Evolutionary conservation across 345 rosid species (phyloP).

Genomic region (Aethionema arabicum): DNA sequence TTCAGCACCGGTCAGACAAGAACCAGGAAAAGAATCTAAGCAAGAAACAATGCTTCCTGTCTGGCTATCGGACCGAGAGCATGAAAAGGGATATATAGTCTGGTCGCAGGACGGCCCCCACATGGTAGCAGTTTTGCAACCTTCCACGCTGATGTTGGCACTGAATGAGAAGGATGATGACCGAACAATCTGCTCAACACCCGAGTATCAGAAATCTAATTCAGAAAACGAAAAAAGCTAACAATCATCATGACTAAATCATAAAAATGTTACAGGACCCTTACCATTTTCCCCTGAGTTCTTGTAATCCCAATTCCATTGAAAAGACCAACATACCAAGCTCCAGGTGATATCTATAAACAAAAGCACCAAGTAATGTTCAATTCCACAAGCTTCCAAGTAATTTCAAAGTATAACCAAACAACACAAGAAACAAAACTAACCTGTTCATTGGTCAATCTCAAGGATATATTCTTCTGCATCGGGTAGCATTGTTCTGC

Average conservation of each 20-base stretch:
- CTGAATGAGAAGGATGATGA: conserved; percentile 68
- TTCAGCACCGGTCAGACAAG: conserved; percentile 59
- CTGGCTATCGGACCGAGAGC: conserved; percentile 49
- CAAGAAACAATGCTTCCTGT: conserved; percentile 57
- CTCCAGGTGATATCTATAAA: conserved; percentile 81
- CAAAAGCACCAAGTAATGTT: conserved; percentile 12
- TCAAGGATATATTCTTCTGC: conserved; percentile 66
- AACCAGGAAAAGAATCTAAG: conserved; percentile 45
- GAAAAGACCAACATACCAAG: conserved; percentile 87
- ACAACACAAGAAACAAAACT: neutral
- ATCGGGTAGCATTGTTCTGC: conserved; percentile 76
- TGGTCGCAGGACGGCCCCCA: conserved; percentile 90
- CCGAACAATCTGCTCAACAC: conserved; percentile 68
- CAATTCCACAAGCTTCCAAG: neutral
- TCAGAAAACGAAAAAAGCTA: neutral
- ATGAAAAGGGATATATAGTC: conserved; percentile 65
- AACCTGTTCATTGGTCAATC: conserved; percentile 87
- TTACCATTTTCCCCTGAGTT: conserved; percentile 92
- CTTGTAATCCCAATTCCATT: conserved; percentile 84
- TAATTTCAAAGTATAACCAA: neutral
- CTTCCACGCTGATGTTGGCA: conserved; percentile 82
- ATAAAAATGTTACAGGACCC: neutral
- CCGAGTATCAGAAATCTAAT: conserved; percentile 25
- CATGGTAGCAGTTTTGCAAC: conserved; percentile 67
- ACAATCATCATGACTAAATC: neutral